Conservation (phyloP, 225 moss, liverwort and hornwort genomes). For the Sphagnum tenellum region DNA sequence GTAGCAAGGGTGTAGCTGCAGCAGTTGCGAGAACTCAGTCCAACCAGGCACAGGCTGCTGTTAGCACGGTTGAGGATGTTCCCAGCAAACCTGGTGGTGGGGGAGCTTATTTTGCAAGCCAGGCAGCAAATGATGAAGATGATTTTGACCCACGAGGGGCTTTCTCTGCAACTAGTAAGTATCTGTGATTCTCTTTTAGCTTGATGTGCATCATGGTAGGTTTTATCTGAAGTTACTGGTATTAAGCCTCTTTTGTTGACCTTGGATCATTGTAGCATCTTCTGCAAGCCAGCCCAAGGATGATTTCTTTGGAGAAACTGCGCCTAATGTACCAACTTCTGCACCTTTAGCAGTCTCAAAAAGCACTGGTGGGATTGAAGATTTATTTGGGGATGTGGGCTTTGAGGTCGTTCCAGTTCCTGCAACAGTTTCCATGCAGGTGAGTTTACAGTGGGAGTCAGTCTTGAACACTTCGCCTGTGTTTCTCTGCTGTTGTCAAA, state of each 20-base stretch:
- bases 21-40: constrained; percentile 78
- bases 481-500: too few relatives aligned
- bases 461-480: too few relatives aligned
- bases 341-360: constrained; percentile 27
- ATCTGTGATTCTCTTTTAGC: neutral
- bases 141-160: constrained; percentile 93
- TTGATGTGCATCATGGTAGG: neutral
- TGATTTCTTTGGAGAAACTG: constrained; percentile 44
- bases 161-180: constrained; percentile 39
- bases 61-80: constrained; percentile 20
- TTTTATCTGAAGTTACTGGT: neutral
- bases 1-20: constrained; percentile 55
- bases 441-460: too few relatives aligned
- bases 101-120: constrained; percentile 63
- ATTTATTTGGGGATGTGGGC: constrained; percentile 73
- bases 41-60: constrained; percentile 46
- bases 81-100: constrained; percentile 32
- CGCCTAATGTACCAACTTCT: constrained; percentile 13
- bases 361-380: constrained; percentile 62
- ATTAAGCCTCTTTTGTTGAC: too few relatives aligned
- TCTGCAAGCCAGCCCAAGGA: constrained; percentile 44
- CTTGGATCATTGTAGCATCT: constrained; percentile 24
- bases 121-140: constrained; percentile 62
- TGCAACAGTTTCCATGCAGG: constrained; percentile 12
- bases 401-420: constrained; percentile 43